phyloP scores from a whole-genome alignment of 192 early-diverging fungal species.

The Backusella luteola region DNA sequence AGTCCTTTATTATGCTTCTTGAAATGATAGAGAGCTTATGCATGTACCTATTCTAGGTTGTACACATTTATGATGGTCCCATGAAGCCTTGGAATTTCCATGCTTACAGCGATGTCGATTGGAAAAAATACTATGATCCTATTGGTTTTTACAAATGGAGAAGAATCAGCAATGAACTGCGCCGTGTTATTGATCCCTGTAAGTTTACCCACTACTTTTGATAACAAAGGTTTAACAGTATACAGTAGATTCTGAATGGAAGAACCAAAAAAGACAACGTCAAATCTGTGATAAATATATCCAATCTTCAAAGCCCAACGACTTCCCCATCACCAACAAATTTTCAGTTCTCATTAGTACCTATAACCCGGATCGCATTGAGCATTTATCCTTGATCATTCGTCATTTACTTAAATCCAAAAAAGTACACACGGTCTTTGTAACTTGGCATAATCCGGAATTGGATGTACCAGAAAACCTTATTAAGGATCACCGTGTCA shows the following conservation, averaged over 20 bases:
- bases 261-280: conserved; percentile 1
- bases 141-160: conserved; percentile 14
- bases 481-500: conserved; percentile 4
- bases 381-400: conserved; percentile 24
- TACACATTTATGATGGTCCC: background rate
- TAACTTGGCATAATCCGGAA: conserved; percentile 43
- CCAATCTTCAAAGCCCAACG: background rate
- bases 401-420: conserved; percentile 18
- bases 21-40: too few relatives aligned
- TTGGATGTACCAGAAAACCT: conserved; percentile 22
- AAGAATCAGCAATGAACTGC: background rate
- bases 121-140: conserved; percentile 16
- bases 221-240: background rate
- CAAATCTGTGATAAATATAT: conserved; percentile 22
- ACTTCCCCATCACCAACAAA: conserved; percentile 14
- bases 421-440: conserved; percentile 24
- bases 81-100: conserved; percentile 22
- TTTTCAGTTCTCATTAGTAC: conserved; percentile 31
- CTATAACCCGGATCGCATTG: conserved; percentile 34
- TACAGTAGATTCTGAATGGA: conserved; percentile 6
- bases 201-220: background rate
- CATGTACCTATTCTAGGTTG: background rate
- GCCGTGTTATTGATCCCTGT: background rate
- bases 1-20: background rate
- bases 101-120: background rate